Base-by-base conservation (phyloP, 2,329 filamentous ascomycete genomes). In the Ambrosiella beaveri region DNA sequence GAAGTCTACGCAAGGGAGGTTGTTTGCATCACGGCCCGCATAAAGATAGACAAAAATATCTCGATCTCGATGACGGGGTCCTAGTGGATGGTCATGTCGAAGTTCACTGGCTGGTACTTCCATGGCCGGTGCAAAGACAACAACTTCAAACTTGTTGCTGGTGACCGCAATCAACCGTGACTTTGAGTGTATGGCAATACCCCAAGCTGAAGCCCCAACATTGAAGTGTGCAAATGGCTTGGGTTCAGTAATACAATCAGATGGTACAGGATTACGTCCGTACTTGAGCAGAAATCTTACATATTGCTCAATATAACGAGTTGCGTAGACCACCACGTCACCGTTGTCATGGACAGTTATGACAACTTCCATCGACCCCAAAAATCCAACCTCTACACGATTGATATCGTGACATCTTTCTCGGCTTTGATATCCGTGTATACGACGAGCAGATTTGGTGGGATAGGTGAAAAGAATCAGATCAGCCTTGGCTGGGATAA, bases 321-420 rank as follows among this genome's bases (percentile, higher is more conserved):
- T 84, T 65, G 85, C 81, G 67, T 86, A 90, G 6, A 78, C 84
- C 52, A 81, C 72, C 1, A 89, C 77, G 65, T 91, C 86, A 6
- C 87, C 87, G 61, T 88, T 85, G 63, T 91, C 87, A 59, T 79
- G 87, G 40, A 74, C 77, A 49, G 82, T 70, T 3, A 88, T 68
- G 4, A 91, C 63, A 37, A 89, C 77, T 67, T 93, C 87, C 55
- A 85, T 73, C 6, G 75, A 70, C 0, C 87, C 87, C 11, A 91
- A 70, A 52, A 85, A 77, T 13, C 84, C 84, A 35, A 85, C 75
- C 9, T 84, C 73, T 13, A 90, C 70, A 62, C 84, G 78, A 64
- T 90, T 91, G 54, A 86, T 75, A 37, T 76, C 74, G 66, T 90
- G 85, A 1, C 78, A 75, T 7, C 70, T 69, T 0, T 56, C 35